Base-by-base conservation (phyloP, 768 basidiomycete genomes). In the Plicaturopsis crispa region DNA sequence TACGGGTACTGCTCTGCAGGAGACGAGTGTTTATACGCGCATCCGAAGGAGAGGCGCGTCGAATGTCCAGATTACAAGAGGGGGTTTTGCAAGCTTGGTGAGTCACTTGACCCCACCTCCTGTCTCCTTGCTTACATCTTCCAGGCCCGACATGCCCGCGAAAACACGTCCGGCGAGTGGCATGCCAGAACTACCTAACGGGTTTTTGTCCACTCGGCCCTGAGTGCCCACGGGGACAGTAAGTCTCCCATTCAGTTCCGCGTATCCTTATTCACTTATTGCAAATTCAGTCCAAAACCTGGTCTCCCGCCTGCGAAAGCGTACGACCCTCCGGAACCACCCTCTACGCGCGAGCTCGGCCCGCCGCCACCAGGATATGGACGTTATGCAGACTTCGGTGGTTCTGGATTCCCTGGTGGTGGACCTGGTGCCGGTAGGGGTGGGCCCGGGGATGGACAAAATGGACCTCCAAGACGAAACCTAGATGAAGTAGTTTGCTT, bases 1-100 rank as follows among this genome's bases (percentile, higher is more conserved):
- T 93, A 91, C 52, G 96, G 96, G 12, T 98, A 92, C 60, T 98
- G 96, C 59, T 88, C 89, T 18, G 84, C 92, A 14, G 94, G 96
- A 40, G 92, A 94, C 49, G 93, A 98, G 60, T 99, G 96, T 57
- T 68, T 99, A 48, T 99, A 98, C 57, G 88, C 89, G 12, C 90
- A 94, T 55, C 91, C 90, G 10, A 89, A 91, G 57, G 89, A 92
- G 60, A 74, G 92, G 36, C 75, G 80, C 41, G 78, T 88, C 3
- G 92, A 94, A 54, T 99, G 96, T 55, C 91, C 91, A 26, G 91
- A 96, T 57, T 99, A 93, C 59, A 84, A 84, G 47, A 71, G 94
- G 44, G 96, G 96, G 0, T 99, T 98, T 57, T 99, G 96, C 60
- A 85, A 81, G 57, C 69, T 92, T 42, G 93, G 93, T 92, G 42